phyloP scores from a whole-genome alignment of 1,284 basidiomycete species.

The Ganoderma sinense region DNA sequence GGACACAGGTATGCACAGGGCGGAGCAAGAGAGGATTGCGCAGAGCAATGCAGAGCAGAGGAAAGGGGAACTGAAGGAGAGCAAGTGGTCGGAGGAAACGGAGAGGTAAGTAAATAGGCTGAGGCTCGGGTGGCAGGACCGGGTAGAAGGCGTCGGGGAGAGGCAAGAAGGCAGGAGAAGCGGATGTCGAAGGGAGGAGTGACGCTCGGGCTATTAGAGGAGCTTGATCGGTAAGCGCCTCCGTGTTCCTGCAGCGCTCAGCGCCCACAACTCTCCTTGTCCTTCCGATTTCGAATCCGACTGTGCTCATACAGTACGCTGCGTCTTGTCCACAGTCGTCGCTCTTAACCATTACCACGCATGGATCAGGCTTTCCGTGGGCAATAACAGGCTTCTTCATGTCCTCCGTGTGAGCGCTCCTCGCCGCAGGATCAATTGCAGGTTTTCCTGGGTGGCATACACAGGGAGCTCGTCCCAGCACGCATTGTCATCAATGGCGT shows the following conservation, averaged over 20 bases:
- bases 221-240: not conserved
- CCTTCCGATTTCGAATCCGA: not conserved
- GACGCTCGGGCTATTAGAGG: not conserved
- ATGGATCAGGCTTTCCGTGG: not conserved
- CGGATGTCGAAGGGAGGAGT: not conserved
- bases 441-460: not conserved
- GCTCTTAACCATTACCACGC: not conserved
- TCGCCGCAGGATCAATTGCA: not conserved
- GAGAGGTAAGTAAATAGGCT: not conserved
- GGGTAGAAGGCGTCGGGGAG: not conserved
- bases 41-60: not conserved
- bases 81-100: not conserved
- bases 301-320: not conserved
- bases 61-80: not conserved
- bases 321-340: not conserved
- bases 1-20: not conserved
- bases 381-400: not conserved
- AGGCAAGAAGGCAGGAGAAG: not conserved
- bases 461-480: not conserved
- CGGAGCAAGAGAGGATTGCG: not conserved
- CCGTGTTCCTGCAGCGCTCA: not conserved
- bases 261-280: not conserved
- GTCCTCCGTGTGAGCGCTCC: not conserved
- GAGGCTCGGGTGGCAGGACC: not conserved
- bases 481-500: not conserved